phyloP scores from a whole-genome alignment of 129 eudicot species.

The Tagetes erecta region DNA sequence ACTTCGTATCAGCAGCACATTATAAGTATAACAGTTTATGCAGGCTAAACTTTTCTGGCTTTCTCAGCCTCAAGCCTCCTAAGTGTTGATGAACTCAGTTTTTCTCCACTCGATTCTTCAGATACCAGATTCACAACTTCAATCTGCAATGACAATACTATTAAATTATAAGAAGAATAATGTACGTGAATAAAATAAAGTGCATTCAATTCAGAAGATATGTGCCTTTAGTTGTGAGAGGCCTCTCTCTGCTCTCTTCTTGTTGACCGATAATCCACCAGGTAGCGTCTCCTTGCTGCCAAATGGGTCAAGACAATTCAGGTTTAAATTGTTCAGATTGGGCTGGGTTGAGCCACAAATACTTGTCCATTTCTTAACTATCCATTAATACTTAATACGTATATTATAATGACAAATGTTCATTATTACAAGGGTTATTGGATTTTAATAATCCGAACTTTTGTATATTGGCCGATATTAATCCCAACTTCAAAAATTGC shows the following conservation, averaged over 20 bases:
- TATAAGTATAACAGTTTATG: slow-evolving; percentile 17
- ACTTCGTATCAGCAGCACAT: slow-evolving; percentile 12
- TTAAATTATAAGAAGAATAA: not conserved
- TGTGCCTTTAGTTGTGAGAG: slow-evolving; percentile 77
- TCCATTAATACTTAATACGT: not conserved
- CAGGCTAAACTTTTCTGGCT: slow-evolving; percentile 32
- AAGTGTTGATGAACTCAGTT: slow-evolving; percentile 68
- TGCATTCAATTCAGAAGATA: not conserved
- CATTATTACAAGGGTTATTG: not conserved
- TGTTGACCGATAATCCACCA: slow-evolving; percentile 88
- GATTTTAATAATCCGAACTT: too few relatives aligned
- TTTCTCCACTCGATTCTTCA: slow-evolving; percentile 58
- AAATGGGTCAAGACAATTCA: slow-evolving; percentile 3
- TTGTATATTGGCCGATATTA: too few relatives aligned
- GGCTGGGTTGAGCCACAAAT: not conserved
- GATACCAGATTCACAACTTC: slow-evolving; percentile 77
- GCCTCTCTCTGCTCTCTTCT: slow-evolving; percentile 84
- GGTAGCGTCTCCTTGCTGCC: slow-evolving; percentile 91
- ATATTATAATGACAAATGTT: not conserved
- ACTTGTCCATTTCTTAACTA: not conserved
- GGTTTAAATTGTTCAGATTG: not conserved
- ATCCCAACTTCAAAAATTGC: too few relatives aligned
- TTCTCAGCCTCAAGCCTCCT: slow-evolving; percentile 78
- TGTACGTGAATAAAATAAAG: not conserved
- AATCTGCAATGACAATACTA: slow-evolving; percentile 42